Evolutionary conservation across 805 yeast species (phyloP).

Genomic region (Saccharomycopsis fibuligera): DNA sequence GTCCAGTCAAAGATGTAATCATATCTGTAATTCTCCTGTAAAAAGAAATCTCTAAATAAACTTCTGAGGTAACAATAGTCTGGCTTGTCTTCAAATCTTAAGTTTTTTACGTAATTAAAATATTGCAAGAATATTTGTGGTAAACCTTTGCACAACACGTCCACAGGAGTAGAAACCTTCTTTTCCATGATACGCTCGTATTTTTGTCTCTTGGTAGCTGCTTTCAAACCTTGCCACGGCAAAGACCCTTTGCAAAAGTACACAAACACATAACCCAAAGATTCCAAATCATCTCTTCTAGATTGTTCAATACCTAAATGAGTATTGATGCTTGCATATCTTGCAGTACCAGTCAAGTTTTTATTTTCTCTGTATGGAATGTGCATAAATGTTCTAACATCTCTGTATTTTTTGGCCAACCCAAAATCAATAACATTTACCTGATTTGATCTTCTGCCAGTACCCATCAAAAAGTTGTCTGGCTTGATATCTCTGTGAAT

Average conservation of each 20-base stretch:
- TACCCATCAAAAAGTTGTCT: constrained; percentile 77
- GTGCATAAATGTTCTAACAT: constrained; percentile 88
- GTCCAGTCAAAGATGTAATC: constrained; percentile 98
- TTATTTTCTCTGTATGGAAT: constrained; percentile 96
- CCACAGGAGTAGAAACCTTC: constrained; percentile 85
- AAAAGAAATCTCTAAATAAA: constrained; percentile 80
- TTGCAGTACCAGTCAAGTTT: constrained; percentile 94
- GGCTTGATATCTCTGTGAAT: constrained; percentile 81
- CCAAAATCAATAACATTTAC: constrained; percentile 94
- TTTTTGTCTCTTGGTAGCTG: constrained; percentile 94
- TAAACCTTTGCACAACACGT: constrained; percentile 80
- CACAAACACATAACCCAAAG: constrained; percentile 88
- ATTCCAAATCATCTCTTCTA: constrained; percentile 93
- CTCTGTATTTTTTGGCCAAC: constrained; percentile 87
- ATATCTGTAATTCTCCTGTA: constrained; percentile 82
- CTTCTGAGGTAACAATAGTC: constrained; percentile 86
- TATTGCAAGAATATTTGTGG: constrained; percentile 88
- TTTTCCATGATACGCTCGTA: constrained; percentile 94
- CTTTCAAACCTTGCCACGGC: constrained; percentile 99
- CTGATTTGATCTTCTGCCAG: constrained; percentile 90
- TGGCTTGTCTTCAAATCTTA: constrained; percentile 94
- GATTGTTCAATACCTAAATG: constrained; percentile 96
- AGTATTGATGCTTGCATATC: constrained; percentile 92
- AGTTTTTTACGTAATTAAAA: constrained; percentile 80
- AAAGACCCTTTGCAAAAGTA: constrained; percentile 92